Evolutionary conservation across 371 early-diverging fungal species (phyloP).

Genomic region (Syncephalis plumigaleata): DNA sequence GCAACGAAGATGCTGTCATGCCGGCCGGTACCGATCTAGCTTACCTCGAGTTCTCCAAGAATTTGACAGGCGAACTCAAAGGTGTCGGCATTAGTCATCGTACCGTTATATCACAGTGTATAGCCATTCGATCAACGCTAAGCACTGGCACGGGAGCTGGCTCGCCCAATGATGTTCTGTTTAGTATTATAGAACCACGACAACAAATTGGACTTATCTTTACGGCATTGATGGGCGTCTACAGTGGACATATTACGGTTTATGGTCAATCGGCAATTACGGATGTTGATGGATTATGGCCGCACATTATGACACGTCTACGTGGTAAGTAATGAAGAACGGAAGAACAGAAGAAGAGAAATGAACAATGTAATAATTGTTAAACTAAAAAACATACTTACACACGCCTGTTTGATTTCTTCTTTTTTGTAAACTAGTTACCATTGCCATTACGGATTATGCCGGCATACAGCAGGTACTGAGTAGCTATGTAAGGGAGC

Average conservation of each 20-base stretch:
- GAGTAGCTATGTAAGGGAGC: conserved; percentile 24
- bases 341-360: too few relatives aligned
- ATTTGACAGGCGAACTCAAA: conserved; percentile 64
- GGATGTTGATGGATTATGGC: conserved; percentile 49
- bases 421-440: conserved; percentile 15
- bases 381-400: too few relatives aligned
- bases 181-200: conserved; percentile 60
- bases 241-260: conserved; percentile 45
- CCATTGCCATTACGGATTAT: conserved; percentile 54
- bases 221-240: conserved; percentile 46
- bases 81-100: conserved; percentile 66
- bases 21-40: conserved; percentile 41
- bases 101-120: conserved; percentile 56
- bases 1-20: conserved; percentile 17
- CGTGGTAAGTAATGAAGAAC: conserved; percentile 13
- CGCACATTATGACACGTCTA: conserved; percentile 41
- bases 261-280: conserved; percentile 40
- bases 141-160: conserved; percentile 8
- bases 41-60: conserved; percentile 72
- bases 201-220: conserved; percentile 64
- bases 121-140: conserved; percentile 16
- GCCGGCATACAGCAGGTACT: conserved; percentile 37
- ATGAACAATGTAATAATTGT: too few relatives aligned
- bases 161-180: conserved; percentile 11
- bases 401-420: too few relatives aligned